Conservation (phyloP, 805 yeast genomes). For the Deakozyma indianensis region DNA sequence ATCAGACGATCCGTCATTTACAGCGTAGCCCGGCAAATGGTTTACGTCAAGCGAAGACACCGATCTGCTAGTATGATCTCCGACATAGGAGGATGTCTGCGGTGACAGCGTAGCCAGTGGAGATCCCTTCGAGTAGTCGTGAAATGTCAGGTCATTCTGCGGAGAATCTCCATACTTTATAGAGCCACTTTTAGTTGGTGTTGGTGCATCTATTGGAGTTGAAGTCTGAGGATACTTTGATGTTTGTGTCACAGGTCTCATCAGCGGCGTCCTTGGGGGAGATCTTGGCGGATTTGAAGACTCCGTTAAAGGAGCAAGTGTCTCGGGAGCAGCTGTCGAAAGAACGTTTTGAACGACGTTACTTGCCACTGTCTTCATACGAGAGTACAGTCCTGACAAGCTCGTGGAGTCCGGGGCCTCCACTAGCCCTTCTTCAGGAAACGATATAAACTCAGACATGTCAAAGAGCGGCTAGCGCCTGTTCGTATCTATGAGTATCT, state of each 20-base stretch:
- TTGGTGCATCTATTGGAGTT: background rate
- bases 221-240: background rate
- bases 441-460: constrained; percentile 1
- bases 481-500: no score
- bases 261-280: background rate
- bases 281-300: background rate
- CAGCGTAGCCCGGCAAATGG: background rate
- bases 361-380: background rate
- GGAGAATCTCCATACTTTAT: background rate
- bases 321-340: background rate
- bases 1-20: background rate
- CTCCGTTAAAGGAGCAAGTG: background rate
- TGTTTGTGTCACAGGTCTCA: background rate
- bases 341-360: background rate
- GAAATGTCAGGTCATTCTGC: background rate
- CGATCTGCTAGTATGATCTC: background rate
- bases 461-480: no score
- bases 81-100: background rate
- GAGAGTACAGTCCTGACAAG: background rate
- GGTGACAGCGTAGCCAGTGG: background rate
- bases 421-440: background rate
- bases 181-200: background rate
- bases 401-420: background rate
- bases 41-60: background rate
- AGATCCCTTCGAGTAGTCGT: background rate